These are phyloP conservation scores for Excoecaria cochinchinensis DNA, from an alignment of 345 rosid genomes.

Conservation along the genomic window DNA sequence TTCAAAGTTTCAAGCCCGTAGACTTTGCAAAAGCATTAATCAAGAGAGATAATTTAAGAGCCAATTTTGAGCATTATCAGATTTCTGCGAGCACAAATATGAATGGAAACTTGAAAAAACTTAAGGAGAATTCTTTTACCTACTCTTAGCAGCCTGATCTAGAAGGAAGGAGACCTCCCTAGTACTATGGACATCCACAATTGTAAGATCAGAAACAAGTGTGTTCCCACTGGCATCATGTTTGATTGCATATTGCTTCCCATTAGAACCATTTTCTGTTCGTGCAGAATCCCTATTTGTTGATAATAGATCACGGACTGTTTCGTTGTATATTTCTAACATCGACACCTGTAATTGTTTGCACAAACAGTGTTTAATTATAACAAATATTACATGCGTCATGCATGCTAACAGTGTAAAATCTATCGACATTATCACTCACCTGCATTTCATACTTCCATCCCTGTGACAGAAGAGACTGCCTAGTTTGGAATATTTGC, in stretches of 20 bases:
- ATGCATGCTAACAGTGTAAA: constrained; percentile 1
- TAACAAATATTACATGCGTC: neutral
- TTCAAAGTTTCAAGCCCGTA: neutral
- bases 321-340: constrained; percentile 96
- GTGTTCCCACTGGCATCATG: constrained; percentile 35
- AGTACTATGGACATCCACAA: constrained; percentile 32
- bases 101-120: neutral
- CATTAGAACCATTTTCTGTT: constrained; percentile 55
- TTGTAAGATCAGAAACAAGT: constrained; percentile 32
- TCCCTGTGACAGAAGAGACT: constrained; percentile 80
- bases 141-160: constrained; percentile 83
- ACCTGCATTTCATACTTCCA: constrained; percentile 99
- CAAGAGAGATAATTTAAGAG: neutral
- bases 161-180: constrained; percentile 49
- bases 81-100: neutral
- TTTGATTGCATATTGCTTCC: constrained; percentile 35
- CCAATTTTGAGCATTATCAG: neutral
- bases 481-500: constrained; percentile 89
- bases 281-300: constrained; percentile 54
- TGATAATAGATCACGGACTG: constrained; percentile 78
- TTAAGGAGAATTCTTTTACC: constrained; percentile 37
- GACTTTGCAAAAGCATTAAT: neutral
- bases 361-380: constrained; percentile 1
- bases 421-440: neutral
- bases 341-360: constrained; percentile 69